Conservation (phyloP, 208 protist species). For the Acanthamoeba culbertsoni region DNA sequence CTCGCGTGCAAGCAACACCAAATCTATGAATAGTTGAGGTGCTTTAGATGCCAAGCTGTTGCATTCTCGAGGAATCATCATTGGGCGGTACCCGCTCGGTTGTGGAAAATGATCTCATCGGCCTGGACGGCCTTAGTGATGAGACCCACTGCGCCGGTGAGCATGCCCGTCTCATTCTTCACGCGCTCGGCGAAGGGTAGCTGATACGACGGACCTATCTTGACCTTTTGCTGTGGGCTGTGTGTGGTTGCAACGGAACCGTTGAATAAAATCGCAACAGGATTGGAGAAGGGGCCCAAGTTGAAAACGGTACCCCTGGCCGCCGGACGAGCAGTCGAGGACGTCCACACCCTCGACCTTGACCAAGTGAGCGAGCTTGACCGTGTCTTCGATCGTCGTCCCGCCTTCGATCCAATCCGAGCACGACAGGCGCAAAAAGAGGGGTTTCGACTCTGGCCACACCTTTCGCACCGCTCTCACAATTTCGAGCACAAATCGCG, state of each 20-base stretch:
- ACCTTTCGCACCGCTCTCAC: constrained; percentile 74
- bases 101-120: constrained; percentile 62
- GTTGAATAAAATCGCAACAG: not conserved
- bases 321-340: constrained; percentile 66
- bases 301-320: not conserved
- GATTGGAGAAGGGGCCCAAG: not conserved
- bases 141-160: constrained; percentile 61
- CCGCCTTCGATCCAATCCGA: constrained; percentile 64
- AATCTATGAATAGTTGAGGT: too few relatives aligned
- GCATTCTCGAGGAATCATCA: too few relatives aligned
- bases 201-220: constrained; percentile 58
- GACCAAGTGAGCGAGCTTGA: constrained; percentile 58
- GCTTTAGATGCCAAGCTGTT: too few relatives aligned
- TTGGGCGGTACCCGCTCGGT: too few relatives aligned
- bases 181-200: constrained; percentile 65
- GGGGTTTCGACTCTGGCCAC: constrained; percentile 57
- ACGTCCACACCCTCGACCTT: constrained; percentile 66
- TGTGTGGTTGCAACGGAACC: not conserved
- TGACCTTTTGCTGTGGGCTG: constrained; percentile 13
- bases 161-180: constrained; percentile 7
- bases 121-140: constrained; percentile 54
- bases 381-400: constrained; percentile 62
- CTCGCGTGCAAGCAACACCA: constrained; percentile 57
- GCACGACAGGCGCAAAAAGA: constrained; percentile 57
- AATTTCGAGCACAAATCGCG: constrained; percentile 83